phyloP scores from a whole-genome alignment of 495 filamentous ascomycete genomes.

The Podospora anserina region DNA sequence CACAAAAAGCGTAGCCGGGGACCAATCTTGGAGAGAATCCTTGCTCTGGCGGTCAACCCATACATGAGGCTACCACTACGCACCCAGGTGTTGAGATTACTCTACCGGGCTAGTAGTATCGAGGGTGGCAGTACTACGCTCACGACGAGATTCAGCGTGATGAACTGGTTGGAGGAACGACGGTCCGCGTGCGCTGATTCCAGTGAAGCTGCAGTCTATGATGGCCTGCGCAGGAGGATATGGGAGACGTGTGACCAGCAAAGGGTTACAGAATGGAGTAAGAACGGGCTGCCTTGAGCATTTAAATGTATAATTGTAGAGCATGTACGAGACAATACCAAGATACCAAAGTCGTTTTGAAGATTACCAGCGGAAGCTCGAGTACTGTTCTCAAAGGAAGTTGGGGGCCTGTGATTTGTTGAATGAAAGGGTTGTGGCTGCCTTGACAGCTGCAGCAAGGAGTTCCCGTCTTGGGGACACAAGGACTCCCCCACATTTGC shows the following conservation, averaged over 20 bases:
- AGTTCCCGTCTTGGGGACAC: not conserved
- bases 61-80: constrained; percentile 56
- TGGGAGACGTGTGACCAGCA: constrained; percentile 67
- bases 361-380: not conserved
- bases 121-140: constrained; percentile 80
- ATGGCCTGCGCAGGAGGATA: constrained; percentile 57
- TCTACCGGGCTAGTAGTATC: constrained; percentile 70
- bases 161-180: constrained; percentile 74
- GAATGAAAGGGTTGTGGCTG: not conserved
- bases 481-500: not conserved
- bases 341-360: not conserved
- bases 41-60: constrained; percentile 66
- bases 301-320: not conserved
- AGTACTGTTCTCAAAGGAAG: not conserved
- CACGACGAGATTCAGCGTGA: constrained; percentile 75
- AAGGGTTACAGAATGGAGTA: constrained; percentile 66
- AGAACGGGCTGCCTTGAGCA: constrained; percentile 36
- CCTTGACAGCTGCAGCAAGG: not conserved
- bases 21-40: constrained; percentile 68
- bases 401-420: not conserved
- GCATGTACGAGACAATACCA: not conserved
- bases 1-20: constrained; percentile 57
- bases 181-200: constrained; percentile 33
- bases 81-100: constrained; percentile 66
- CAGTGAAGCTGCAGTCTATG: constrained; percentile 51